phyloP scores from a whole-genome alignment of 116 monocot species.

The Iris pallida region DNA sequence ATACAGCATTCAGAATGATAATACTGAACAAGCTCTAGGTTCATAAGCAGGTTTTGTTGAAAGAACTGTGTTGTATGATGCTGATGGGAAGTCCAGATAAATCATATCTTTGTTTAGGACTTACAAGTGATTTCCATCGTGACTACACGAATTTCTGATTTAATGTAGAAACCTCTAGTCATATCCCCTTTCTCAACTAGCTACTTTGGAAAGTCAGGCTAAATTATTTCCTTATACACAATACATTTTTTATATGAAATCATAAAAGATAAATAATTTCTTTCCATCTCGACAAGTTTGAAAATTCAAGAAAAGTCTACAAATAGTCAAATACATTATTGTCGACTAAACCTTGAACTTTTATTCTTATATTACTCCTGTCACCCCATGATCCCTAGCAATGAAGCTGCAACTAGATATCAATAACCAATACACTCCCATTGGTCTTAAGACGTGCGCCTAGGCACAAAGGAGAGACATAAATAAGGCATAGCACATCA shows the following conservation, averaged over 20 bases:
- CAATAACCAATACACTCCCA: not conserved
- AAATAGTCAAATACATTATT: not conserved
- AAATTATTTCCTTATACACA: no score
- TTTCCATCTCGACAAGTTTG: not conserved
- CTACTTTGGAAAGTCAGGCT: not conserved
- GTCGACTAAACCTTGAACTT: not conserved
- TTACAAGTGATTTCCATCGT: no score
- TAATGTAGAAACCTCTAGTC: no score
- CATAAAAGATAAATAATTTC: not conserved
- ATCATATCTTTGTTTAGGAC: no score
- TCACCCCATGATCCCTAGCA: not conserved
- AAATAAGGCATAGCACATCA: not conserved
- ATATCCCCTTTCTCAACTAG: not conserved
- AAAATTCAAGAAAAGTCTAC: not conserved
- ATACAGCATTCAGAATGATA: no score
- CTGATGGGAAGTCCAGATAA: no score
- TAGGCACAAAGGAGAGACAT: not conserved
- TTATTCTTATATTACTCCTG: not conserved
- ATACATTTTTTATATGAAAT: no score
- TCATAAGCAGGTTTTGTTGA: no score
- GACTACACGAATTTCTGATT: no score
- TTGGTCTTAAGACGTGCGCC: no score
- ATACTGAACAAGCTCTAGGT: no score
- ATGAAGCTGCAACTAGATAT: not conserved
- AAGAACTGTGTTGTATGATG: no score